Conservation (phyloP, 1,139 yeast genomes). For the Scheffersomyces cryptocercus region DNA sequence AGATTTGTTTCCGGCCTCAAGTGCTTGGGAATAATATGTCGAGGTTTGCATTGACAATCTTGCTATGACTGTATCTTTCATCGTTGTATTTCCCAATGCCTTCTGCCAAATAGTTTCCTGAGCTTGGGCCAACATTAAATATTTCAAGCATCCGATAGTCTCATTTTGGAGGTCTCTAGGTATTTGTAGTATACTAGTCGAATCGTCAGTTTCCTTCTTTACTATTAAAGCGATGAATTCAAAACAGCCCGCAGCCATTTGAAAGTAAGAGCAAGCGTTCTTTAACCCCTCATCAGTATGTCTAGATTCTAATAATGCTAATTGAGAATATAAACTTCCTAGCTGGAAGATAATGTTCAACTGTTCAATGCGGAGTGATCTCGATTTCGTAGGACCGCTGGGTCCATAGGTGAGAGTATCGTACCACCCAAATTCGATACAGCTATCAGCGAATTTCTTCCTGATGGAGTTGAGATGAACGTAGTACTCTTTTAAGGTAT, state of each 20-base stretch:
- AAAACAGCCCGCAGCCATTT: conserved; percentile 71
- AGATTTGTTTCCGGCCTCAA: conserved; percentile 45
- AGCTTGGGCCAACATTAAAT: conserved; percentile 77
- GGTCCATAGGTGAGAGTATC: conserved; percentile 62
- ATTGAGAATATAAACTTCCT: conserved; percentile 61
- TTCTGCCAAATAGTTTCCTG: conserved; percentile 86
- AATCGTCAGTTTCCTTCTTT: conserved; percentile 6
- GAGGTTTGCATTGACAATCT: conserved; percentile 66
- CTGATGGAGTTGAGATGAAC: conserved; percentile 28
- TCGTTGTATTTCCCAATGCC: conserved; percentile 51
- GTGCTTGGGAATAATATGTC: conserved; percentile 53
- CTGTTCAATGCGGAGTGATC: conserved; percentile 58
- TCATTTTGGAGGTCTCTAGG: conserved; percentile 27
- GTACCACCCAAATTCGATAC: conserved; percentile 66
- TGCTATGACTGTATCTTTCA: conserved; percentile 64
- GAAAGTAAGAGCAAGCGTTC: conserved; percentile 64
- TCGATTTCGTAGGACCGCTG: conserved; percentile 43
- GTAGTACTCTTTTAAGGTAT: conserved; percentile 30
- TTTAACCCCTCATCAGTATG: conserved; percentile 58
- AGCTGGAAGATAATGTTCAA: conserved; percentile 67
- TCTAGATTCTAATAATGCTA: conserved; percentile 49
- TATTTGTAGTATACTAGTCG: conserved; percentile 2
- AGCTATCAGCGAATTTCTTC: conserved; percentile 43
- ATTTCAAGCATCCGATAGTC: conserved; percentile 29
- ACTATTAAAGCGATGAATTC: conserved; percentile 28